These are phyloP conservation scores for Emericellopsis cladophorae DNA, from an alignment of 2,329 filamentous ascomycete species.

Conservation along the genomic window DNA sequence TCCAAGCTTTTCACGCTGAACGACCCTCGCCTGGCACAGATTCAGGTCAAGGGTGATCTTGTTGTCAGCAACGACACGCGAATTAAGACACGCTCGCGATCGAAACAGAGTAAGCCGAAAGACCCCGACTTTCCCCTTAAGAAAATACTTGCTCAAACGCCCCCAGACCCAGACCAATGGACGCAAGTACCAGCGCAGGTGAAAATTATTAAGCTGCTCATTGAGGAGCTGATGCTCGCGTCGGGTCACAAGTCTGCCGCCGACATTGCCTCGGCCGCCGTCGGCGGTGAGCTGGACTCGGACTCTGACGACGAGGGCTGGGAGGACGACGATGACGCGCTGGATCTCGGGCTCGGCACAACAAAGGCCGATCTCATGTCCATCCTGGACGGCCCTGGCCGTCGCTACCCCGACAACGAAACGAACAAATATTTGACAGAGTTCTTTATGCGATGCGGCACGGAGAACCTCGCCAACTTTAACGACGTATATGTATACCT, in stretches of 20 bases:
- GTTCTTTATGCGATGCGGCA: slow-evolving; percentile 57
- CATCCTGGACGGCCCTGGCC: slow-evolving; percentile 46
- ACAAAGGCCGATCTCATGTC: slow-evolving; percentile 73
- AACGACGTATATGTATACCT: slow-evolving; percentile 43
- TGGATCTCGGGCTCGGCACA: slow-evolving; percentile 61
- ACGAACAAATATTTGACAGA: slow-evolving; percentile 73
- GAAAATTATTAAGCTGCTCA: slow-evolving; percentile 92
- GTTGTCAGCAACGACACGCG: slow-evolving; percentile 62
- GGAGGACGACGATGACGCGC: slow-evolving; percentile 70
- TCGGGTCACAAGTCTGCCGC: slow-evolving; percentile 51
- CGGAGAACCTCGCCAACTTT: slow-evolving; percentile 44
- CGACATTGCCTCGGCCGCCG: slow-evolving; percentile 49
- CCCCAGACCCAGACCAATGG: slow-evolving; percentile 73
- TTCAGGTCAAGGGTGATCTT: slow-evolving; percentile 82
- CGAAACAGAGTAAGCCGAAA: slow-evolving; percentile 55
- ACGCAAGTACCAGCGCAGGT: slow-evolving; percentile 77
- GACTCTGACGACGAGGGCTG: slow-evolving; percentile 72
- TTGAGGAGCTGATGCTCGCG: slow-evolving; percentile 80
- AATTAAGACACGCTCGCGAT: slow-evolving; percentile 89
- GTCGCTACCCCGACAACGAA: slow-evolving; percentile 72
- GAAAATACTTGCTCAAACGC: background rate
- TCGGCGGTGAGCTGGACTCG: slow-evolving; percentile 44
- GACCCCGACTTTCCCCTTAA: background rate
- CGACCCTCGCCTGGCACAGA: slow-evolving; percentile 65
- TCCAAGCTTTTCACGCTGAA: slow-evolving; percentile 84